phyloP scores from a whole-genome alignment of 176 grass and related monocot species.

The Triticum monococcum region DNA sequence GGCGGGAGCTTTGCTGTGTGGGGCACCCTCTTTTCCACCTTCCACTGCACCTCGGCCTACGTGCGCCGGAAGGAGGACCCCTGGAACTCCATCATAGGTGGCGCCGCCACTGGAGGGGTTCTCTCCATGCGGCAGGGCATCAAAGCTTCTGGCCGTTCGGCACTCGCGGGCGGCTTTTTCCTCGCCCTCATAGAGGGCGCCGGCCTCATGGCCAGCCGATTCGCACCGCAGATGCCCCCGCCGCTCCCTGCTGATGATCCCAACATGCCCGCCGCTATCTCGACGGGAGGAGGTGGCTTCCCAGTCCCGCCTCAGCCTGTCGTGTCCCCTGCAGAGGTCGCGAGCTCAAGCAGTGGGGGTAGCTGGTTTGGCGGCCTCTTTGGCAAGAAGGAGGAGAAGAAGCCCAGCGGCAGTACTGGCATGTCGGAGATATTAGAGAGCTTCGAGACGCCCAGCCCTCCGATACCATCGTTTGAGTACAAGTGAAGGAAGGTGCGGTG shows the following conservation, averaged over 20 bases:
- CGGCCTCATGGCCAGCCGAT: conserved; percentile 60
- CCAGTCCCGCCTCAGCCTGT: conserved; percentile 17
- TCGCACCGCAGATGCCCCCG: conserved; percentile 52
- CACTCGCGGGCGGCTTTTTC: conserved; percentile 48
- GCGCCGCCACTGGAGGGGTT: conserved; percentile 70
- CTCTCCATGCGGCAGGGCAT: conserved; percentile 75
- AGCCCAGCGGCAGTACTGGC: conserved; percentile 22
- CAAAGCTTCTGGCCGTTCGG: conserved; percentile 37
- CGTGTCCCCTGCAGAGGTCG: neutral
- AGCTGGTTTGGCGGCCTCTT: conserved; percentile 60
- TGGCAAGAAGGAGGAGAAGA: conserved; percentile 63
- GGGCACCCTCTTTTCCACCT: conserved; percentile 27
- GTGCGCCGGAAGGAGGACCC: conserved; percentile 92
- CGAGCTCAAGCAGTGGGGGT: conserved; percentile 13
- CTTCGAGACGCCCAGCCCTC: conserved; percentile 66
- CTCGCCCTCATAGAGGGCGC: conserved; percentile 83
- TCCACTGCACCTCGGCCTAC: conserved; percentile 87
- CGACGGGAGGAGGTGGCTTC: neutral
- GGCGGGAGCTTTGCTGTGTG: conserved; percentile 43
- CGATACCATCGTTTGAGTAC: conserved; percentile 81
- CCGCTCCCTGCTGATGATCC: conserved; percentile 47
- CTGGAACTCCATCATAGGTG: conserved; percentile 93
- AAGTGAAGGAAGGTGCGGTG: conserved; percentile 42
- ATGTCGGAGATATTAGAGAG: conserved; percentile 85
- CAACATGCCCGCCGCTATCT: conserved; percentile 4